Percentiles rank a stretch among this genome's conserved stretches.
Conservation (phyloP, 2,329 filamentous ascomycete genomes). For the Fusarium clavum region DNA sequence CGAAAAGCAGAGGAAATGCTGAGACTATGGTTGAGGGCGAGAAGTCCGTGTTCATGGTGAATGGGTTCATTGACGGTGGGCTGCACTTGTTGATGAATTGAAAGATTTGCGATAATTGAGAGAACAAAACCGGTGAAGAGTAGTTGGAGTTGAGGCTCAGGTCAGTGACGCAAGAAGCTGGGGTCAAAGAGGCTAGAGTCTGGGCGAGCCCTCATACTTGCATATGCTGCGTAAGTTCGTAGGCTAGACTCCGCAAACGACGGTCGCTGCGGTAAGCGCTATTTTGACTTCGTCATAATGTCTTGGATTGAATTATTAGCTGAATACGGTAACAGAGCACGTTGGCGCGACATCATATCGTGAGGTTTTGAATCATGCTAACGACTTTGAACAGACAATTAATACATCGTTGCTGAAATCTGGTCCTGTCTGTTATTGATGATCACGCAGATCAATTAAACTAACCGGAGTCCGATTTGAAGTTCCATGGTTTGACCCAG, state of each 20-base stretch:
- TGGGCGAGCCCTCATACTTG: constrained; percentile 9
- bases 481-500: neutral
- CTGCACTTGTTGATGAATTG: no score
- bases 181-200: neutral
- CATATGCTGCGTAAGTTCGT: constrained; percentile 19
- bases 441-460: neutral
- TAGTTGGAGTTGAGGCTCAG: neutral
- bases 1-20: constrained; percentile 25
- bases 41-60: constrained; percentile 6
- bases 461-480: neutral
- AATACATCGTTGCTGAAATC: neutral
- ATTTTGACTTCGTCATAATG: neutral
- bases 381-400: neutral
- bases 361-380: neutral
- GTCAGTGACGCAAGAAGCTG: constrained; percentile 18
- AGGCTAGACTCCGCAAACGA: constrained; percentile 1
- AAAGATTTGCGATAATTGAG: no score
- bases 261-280: neutral
- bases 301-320: neutral
- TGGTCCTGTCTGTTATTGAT: neutral
- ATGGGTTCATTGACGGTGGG: no score
- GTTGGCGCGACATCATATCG: neutral
- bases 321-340: neutral
- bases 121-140: neutral
- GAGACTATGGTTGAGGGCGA: constrained; percentile 10